These are phyloP conservation scores for Xylaria multiplex DNA, from an alignment of 2,329 filamentous ascomycete species.

Conservation along the genomic window DNA sequence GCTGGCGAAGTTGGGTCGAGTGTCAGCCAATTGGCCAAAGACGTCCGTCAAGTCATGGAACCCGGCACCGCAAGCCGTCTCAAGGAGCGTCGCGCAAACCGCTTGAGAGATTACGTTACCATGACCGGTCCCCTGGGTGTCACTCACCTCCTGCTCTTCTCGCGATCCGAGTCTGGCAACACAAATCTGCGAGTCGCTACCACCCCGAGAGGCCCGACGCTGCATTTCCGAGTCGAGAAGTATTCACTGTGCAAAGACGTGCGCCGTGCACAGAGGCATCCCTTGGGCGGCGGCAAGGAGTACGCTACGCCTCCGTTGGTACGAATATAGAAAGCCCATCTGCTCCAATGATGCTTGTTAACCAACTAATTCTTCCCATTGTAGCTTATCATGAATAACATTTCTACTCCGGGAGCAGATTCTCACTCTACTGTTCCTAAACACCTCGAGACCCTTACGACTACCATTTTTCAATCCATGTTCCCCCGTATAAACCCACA, in stretches of 20 bases:
- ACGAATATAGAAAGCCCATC: constrained; percentile 44
- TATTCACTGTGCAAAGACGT: constrained; percentile 96
- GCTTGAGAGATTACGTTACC: constrained; percentile 88
- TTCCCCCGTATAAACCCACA: constrained; percentile 97
- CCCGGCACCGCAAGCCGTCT: constrained; percentile 89
- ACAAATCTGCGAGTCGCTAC: constrained; percentile 90
- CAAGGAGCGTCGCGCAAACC: constrained; percentile 89
- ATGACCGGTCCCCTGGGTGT: constrained; percentile 97
- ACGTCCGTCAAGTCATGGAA: constrained; percentile 94
- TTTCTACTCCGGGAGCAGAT: constrained; percentile 72
- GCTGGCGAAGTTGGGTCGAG: constrained; percentile 92
- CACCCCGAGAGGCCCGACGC: constrained; percentile 88
- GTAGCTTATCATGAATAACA: constrained; percentile 97
- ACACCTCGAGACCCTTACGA: constrained; percentile 91
- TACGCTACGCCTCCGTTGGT: constrained; percentile 85
- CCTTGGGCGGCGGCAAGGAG: constrained; percentile 83
- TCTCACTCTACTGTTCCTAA: constrained; percentile 80
- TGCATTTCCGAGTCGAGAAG: constrained; percentile 93
- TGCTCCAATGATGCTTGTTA: background rate
- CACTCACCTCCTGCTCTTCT: constrained; percentile 92
- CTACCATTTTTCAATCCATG: constrained; percentile 93
- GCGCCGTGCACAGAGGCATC: constrained; percentile 82
- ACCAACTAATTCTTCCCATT: background rate
- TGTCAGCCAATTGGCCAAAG: constrained; percentile 88
- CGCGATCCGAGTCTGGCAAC: constrained; percentile 87